Evolutionary conservation across 306 rosid species (phyloP).

Genomic region (Luffa aegyptiaca): DNA sequence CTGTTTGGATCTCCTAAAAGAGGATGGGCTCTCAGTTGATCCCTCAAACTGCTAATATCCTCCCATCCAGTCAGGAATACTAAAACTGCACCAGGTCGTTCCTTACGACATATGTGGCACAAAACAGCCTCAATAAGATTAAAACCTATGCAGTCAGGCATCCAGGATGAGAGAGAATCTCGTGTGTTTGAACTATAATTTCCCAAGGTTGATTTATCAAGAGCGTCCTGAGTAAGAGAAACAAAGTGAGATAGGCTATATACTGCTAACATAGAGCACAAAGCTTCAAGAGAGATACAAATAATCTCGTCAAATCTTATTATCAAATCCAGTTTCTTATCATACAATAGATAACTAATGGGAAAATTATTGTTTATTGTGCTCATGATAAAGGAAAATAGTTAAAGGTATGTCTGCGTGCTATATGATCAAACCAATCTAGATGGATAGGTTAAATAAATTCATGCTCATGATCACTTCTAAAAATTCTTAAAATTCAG

Average conservation of each 20-base stretch:
- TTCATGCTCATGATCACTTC: background rate
- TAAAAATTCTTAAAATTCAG: background rate
- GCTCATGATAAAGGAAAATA: background rate
- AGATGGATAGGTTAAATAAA: background rate
- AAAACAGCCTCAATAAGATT: constrained; percentile 93
- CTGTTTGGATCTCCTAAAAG: constrained; percentile 95
- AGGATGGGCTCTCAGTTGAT: constrained; percentile 92
- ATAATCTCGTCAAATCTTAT: background rate
- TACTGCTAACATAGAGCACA: background rate
- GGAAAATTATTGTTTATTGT: background rate
- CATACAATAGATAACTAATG: background rate
- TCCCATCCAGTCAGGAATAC: constrained; percentile 99
- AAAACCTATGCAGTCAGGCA: constrained; percentile 86
- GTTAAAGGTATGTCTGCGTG: background rate
- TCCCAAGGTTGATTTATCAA: constrained; percentile 68
- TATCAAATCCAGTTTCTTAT: background rate
- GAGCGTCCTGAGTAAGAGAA: constrained; percentile 63
- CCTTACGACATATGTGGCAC: constrained; percentile 95
- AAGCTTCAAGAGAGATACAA: constrained; percentile 11
- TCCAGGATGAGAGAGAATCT: constrained; percentile 78
- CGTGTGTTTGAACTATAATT: constrained; percentile 71
- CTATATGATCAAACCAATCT: background rate
- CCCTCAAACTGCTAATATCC: constrained; percentile 87
- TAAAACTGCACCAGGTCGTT: constrained; percentile 82
- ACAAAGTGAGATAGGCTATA: constrained; percentile 16